Percentiles rank a stretch among this genome's conserved stretches.
Evolutionary conservation across 768 basidiomycete species (phyloP).

Genomic region (Boletus coccyginus): DNA sequence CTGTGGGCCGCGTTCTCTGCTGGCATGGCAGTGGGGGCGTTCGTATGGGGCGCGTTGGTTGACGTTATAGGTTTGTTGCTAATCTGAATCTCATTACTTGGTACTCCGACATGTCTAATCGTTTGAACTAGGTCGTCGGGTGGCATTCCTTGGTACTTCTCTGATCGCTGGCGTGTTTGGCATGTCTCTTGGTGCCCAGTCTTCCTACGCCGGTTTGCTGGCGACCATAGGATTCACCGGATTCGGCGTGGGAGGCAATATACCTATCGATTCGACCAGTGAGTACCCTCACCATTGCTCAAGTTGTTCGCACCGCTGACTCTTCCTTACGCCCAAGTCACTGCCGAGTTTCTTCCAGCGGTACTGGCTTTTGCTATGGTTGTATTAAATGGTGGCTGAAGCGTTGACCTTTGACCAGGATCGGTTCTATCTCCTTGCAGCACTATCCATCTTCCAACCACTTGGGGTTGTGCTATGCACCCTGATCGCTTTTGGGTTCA

Average conservation of each 20-base stretch:
- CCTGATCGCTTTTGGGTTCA: constrained; percentile 7
- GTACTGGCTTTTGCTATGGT: background rate
- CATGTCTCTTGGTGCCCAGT: constrained; percentile 10
- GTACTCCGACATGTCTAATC: background rate
- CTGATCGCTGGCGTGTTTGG: constrained; percentile 14
- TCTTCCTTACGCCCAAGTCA: background rate
- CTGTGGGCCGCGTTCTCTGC: background rate
- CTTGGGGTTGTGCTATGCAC: background rate
- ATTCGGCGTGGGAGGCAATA: constrained; percentile 14
- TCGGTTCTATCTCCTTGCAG: constrained; percentile 15
- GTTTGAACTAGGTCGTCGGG: constrained; percentile 10
- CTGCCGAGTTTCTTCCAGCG: constrained; percentile 13
- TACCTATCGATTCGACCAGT: constrained; percentile 19
- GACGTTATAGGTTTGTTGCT: constrained; percentile 15
- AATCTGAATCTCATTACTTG: background rate
- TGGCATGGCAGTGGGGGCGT: constrained; percentile 4
- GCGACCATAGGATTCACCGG: constrained; percentile 9
- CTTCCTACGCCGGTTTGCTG: constrained; percentile 11
- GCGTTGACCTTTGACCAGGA: constrained; percentile 5
- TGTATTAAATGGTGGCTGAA: background rate
- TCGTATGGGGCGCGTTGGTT: constrained; percentile 15
- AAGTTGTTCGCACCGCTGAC: background rate
- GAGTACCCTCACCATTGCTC: background rate
- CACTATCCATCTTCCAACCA: constrained; percentile 8
- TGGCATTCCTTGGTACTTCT: constrained; percentile 15